Percentiles rank a stretch among this genome's conserved stretches.
phyloP scores from a whole-genome alignment of 345 rosid genomes.

The Mangifera indica region DNA sequence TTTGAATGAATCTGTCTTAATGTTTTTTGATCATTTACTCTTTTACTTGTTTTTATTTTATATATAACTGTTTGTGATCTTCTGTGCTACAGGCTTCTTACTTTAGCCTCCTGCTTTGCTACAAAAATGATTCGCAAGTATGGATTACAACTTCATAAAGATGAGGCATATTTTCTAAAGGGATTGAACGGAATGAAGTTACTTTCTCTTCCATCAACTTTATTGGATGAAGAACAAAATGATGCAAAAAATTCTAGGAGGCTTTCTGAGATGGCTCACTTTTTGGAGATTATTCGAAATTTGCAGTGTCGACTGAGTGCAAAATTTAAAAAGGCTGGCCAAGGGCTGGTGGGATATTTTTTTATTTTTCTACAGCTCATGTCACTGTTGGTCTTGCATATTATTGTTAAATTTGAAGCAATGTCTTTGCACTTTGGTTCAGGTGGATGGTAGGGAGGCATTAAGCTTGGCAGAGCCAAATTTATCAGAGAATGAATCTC shows the following conservation, averaged over 20 bases:
- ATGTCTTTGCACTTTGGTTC: slow-evolving; percentile 27
- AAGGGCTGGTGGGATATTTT: slow-evolving; percentile 51
- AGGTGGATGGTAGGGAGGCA: slow-evolving; percentile 54
- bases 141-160: slow-evolving; percentile 63
- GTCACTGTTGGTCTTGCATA: slow-evolving; percentile 11
- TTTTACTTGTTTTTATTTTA: background rate
- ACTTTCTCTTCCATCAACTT: slow-evolving; percentile 55
- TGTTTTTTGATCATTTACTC: background rate
- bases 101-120: slow-evolving; percentile 69
- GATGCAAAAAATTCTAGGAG: slow-evolving; percentile 44
- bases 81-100: slow-evolving; percentile 69
- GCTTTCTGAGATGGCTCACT: slow-evolving; percentile 76
- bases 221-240: slow-evolving; percentile 36
- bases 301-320: slow-evolving; percentile 63
- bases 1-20: background rate
- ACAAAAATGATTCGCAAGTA: slow-evolving; percentile 77
- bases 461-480: slow-evolving; percentile 39
- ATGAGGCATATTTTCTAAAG: slow-evolving; percentile 38
- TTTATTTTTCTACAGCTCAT: slow-evolving; percentile 5
- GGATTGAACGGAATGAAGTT: slow-evolving; percentile 33
- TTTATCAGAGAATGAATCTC: slow-evolving; percentile 53
- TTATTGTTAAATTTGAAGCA: slow-evolving; percentile 22
- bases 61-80: slow-evolving; percentile 17
- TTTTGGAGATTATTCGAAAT: slow-evolving; percentile 78
- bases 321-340: slow-evolving; percentile 70